phyloP scores from a whole-genome alignment of 2,329 filamentous ascomycete species.

The Calonectria henricotiae region DNA sequence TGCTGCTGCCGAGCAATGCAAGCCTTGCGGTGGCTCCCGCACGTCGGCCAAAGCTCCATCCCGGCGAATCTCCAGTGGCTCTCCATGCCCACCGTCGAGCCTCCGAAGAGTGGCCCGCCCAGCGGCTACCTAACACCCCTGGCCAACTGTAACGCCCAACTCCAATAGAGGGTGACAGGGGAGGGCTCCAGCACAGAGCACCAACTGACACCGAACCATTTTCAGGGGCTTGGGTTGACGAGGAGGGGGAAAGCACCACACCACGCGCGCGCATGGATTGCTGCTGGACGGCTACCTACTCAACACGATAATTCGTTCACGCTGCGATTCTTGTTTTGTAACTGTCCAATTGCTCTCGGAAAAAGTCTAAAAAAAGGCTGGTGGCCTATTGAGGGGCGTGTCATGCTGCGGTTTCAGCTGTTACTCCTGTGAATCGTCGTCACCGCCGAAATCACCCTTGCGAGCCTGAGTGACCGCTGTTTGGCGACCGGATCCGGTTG shows the following conservation, averaged over 20 bases:
- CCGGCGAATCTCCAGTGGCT: constrained; percentile 39
- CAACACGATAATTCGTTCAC: constrained; percentile 32
- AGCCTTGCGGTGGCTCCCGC: constrained; percentile 2
- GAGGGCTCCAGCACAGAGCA: constrained; percentile 26
- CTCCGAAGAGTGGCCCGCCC: constrained; percentile 28
- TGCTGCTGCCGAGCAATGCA: constrained; percentile 16
- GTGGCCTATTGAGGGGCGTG: constrained; percentile 51
- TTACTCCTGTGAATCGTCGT: constrained; percentile 45
- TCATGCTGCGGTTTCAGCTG: constrained; percentile 60
- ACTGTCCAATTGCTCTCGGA: constrained; percentile 15
- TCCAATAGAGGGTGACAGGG: constrained; percentile 22
- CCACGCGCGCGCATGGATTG: constrained; percentile 15
- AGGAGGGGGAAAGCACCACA: constrained; percentile 35
- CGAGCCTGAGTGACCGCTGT: constrained; percentile 34
- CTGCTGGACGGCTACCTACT: constrained; percentile 27
- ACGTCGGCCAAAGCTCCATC: constrained; percentile 24
- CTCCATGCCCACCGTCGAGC: constrained; percentile 4
- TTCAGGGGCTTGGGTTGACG: constrained; percentile 44
- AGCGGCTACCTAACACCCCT: constrained; percentile 35
- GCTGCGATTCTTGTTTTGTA: constrained; percentile 17
- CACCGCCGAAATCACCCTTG: constrained; percentile 30
- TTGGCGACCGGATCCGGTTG: constrained; percentile 26
- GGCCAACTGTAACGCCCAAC: constrained; percentile 24
- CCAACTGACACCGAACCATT: constrained; percentile 44
- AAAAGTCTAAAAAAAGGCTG: constrained; percentile 12